phyloP scores from a whole-genome alignment of 2,329 filamentous ascomycete genomes.

The Chaetothyriales sp. region DNA sequence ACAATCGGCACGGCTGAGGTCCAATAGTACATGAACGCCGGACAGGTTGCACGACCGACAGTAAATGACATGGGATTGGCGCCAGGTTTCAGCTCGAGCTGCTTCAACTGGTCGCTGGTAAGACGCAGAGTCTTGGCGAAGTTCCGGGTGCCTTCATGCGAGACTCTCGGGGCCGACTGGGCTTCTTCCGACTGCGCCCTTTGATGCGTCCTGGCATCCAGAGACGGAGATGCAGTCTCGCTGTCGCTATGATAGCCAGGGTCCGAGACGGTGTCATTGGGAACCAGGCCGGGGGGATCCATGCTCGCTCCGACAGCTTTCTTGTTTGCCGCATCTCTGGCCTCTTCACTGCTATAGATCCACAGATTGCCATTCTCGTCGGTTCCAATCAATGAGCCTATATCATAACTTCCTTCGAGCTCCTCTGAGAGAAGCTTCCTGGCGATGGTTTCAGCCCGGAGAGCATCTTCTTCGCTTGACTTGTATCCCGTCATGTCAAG shows the following conservation, averaged over 20 bases:
- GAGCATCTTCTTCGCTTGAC: constrained; percentile 77
- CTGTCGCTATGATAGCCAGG: constrained; percentile 92
- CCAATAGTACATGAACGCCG: constrained; percentile 89
- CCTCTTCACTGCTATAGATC: constrained; percentile 97
- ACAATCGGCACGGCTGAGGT: constrained; percentile 80
- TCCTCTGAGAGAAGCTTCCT: constrained; percentile 86
- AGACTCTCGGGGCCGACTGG: constrained; percentile 33
- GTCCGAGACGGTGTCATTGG: constrained; percentile 73
- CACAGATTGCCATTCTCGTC: constrained; percentile 95
- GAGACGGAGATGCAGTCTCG: constrained; percentile 46
- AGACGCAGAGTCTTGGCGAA: constrained; percentile 93
- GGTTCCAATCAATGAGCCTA: constrained; percentile 84
- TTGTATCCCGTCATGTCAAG: constrained; percentile 97
- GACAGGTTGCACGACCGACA: constrained; percentile 85
- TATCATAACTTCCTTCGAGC: constrained; percentile 86
- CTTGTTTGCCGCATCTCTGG: constrained; percentile 73
- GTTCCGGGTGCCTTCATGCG: constrained; percentile 61
- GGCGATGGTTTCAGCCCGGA: constrained; percentile 84
- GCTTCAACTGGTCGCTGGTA: constrained; percentile 89
- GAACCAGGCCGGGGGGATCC: constrained; percentile 35
- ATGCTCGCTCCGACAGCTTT: constrained; percentile 39
- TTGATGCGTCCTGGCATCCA: constrained; percentile 40
- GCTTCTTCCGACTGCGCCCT: constrained; percentile 50
- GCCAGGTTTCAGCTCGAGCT: constrained; percentile 65
- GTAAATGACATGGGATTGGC: constrained; percentile 91